phyloP scores from a whole-genome alignment of 2,329 filamentous ascomycete species.

The Phaeosphaeriaceae sp. region DNA sequence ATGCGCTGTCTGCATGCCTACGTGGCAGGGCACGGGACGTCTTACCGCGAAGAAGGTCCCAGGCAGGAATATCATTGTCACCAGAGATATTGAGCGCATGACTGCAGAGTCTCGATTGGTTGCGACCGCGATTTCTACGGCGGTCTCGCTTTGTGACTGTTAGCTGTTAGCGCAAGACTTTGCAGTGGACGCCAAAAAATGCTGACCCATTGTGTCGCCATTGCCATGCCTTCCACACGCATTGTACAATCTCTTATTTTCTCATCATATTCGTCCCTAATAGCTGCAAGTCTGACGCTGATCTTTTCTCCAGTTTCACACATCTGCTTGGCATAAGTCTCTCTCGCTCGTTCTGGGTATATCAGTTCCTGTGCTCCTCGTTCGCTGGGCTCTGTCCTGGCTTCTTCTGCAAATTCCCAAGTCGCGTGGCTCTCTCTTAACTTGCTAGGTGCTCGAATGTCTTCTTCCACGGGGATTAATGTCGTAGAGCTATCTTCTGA shows the following conservation, averaged over 20 bases:
- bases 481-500: too few relatives aligned
- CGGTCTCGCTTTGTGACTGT: slow-evolving; percentile 23
- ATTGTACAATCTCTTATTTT: slow-evolving; percentile 30
- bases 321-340: neutral
- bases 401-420: too few relatives aligned
- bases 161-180: slow-evolving; percentile 4
- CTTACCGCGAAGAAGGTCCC: slow-evolving; percentile 32
- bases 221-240: slow-evolving; percentile 33
- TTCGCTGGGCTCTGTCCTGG: too few relatives aligned
- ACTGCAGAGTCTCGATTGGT: slow-evolving; percentile 23
- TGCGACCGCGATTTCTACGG: slow-evolving; percentile 26
- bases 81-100: slow-evolving; percentile 29
- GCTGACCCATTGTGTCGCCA: slow-evolving; percentile 32
- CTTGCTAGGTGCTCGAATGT: too few relatives aligned
- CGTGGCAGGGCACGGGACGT: neutral
- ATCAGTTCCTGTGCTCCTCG: too few relatives aligned
- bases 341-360: slow-evolving; percentile 1
- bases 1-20: neutral
- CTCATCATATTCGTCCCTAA: slow-evolving; percentile 27
- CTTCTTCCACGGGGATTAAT: too few relatives aligned
- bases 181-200: neutral
- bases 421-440: too few relatives aligned
- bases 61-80: slow-evolving; percentile 32
- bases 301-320: slow-evolving; percentile 14
- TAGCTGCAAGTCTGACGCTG: slow-evolving; percentile 10